phyloP scores from a whole-genome alignment of 257 asterid genomes.

The Rubia yunnanensis region DNA sequence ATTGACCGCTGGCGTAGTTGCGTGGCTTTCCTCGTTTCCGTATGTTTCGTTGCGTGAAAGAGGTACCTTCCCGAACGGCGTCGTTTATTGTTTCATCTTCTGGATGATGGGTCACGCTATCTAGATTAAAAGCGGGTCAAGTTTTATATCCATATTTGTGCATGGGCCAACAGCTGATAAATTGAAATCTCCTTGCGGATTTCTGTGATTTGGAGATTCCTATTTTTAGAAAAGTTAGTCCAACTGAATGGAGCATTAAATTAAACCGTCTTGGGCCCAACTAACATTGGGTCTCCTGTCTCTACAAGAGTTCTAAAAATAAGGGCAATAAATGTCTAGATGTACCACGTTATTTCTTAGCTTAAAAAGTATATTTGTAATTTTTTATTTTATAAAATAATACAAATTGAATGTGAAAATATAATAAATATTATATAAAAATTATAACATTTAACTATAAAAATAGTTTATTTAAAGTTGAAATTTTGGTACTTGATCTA shows the following conservation, averaged over 20 bases:
- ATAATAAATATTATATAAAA: no score
- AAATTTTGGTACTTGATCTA: no score
- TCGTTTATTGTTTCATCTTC: no score
- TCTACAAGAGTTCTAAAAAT: no score
- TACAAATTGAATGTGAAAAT: no score
- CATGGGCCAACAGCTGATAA: neutral
- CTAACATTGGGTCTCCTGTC: no score
- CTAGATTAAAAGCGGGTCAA: neutral
- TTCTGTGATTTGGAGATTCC: neutral
- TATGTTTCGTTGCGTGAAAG: neutral
- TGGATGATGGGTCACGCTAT: neutral
- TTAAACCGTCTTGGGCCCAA: neutral
- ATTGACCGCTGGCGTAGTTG: neutral
- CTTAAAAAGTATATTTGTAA: no score
- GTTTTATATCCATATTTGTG: neutral
- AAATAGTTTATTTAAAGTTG: no score
- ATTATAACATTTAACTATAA: no score
- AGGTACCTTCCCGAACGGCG: neutral
- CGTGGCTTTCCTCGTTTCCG: neutral
- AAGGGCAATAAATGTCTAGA: no score
- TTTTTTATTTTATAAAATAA: no score
- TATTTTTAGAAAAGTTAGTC: neutral
- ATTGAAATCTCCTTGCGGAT: neutral
- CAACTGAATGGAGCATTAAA: neutral
- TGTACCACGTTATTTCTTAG: no score